A percentile compares a stretch with the other conserved stretches of the same genome.
Conservation (phyloP, 2,329 filamentous ascomycete genomes). For the Botrytis elliptica region DNA sequence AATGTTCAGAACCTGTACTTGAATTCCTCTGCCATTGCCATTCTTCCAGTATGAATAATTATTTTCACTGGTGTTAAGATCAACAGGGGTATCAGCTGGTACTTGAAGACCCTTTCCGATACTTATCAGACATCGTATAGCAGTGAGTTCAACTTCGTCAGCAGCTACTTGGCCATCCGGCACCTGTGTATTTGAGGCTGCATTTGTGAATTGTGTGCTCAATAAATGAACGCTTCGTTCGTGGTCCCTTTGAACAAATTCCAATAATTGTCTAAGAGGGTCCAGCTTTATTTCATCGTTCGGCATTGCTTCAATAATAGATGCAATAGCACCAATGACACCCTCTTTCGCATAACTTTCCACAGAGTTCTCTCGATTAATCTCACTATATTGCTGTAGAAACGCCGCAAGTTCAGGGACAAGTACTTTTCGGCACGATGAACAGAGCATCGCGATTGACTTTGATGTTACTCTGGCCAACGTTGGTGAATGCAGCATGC, state of each 20-base stretch:
- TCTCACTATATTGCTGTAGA: constrained; percentile 66
- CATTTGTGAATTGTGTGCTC: constrained; percentile 1
- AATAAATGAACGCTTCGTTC: constrained; percentile 40
- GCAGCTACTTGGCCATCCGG: constrained; percentile 17
- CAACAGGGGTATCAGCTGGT: constrained; percentile 63
- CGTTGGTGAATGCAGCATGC: constrained; percentile 59
- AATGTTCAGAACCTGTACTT: constrained; percentile 51
- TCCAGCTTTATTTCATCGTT: constrained; percentile 54
- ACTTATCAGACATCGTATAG: constrained; percentile 65
- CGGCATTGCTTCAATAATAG: constrained; percentile 70
- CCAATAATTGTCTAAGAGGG: constrained; percentile 58
- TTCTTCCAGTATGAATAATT: constrained; percentile 48
- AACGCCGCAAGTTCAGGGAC: constrained; percentile 66
- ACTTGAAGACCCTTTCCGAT: constrained; percentile 73
- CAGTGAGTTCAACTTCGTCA: constrained; percentile 43
- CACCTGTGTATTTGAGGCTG: not conserved
- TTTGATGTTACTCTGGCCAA: constrained; percentile 69
- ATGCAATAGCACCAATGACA: constrained; percentile 71
- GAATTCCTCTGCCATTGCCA: constrained; percentile 49
- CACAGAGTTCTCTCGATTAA: constrained; percentile 57
- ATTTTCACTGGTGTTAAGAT: constrained; percentile 56
- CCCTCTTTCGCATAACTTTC: constrained; percentile 71
- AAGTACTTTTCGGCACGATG: constrained; percentile 69
- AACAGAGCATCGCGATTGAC: constrained; percentile 72
- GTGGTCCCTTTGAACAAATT: constrained; percentile 63